These are phyloP conservation scores for Cladosporium austrohemisphaericum DNA, from an alignment of 2,329 filamentous ascomycete species.

Conservation along the genomic window DNA sequence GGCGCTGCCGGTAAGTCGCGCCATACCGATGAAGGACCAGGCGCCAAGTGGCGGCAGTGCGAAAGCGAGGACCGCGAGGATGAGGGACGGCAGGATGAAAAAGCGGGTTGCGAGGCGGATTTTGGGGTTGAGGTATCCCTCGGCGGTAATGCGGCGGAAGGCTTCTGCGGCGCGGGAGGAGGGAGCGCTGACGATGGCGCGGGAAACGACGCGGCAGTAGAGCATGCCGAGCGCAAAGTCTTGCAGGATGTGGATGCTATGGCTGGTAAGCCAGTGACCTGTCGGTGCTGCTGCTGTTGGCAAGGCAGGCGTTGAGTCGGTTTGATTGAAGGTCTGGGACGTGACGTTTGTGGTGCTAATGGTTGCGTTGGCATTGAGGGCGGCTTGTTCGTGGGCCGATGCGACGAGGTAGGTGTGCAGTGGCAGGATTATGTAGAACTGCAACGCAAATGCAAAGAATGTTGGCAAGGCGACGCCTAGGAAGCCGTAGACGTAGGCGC, in stretches of 20 bases:
- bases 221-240: constrained; percentile 91
- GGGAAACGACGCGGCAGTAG: constrained; percentile 72
- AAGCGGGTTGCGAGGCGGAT: constrained; percentile 74
- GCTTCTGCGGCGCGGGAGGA: constrained; percentile 70
- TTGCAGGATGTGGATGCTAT: constrained; percentile 83
- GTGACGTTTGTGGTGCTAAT: constrained; percentile 2
- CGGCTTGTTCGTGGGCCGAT: constrained; percentile 19
- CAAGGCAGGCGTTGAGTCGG: not conserved
- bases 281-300: constrained; percentile 18
- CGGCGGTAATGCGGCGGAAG: constrained; percentile 62
- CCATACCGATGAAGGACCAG: constrained; percentile 44
- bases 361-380: constrained; percentile 8
- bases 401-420: constrained; percentile 64
- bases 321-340: not conserved
- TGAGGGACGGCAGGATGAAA: constrained; percentile 72
- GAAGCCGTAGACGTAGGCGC: constrained; percentile 72
- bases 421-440: constrained; percentile 85
- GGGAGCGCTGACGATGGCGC: constrained; percentile 64
- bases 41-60: constrained; percentile 61
- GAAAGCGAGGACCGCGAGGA: constrained; percentile 62
- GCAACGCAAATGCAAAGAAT: constrained; percentile 72
- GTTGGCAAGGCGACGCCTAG: constrained; percentile 78
- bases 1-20: not conserved
- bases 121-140: constrained; percentile 77
- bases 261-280: constrained; percentile 39